Base-by-base conservation (phyloP, 805 yeast genomes). In the Sugiyamaella floridensis region DNA sequence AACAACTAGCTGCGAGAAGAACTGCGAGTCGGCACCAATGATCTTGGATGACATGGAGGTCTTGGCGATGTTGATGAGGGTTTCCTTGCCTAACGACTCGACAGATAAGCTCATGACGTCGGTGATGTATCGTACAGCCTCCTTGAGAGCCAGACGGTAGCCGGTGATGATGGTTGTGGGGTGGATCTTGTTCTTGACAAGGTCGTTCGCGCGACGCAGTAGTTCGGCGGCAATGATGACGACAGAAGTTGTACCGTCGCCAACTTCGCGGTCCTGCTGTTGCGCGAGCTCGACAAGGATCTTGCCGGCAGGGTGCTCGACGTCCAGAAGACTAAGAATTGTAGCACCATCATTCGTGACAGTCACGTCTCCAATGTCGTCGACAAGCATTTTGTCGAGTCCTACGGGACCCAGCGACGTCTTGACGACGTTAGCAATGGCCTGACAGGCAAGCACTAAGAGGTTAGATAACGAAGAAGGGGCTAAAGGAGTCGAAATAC, bases 261-360 rank as follows among this genome's bases (percentile, higher is more conserved):
- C 99, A 50, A 93, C 97, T 72, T 93, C 99, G 64, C 96, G 81
- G 70, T 93, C 99, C 74, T 93, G 99, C 70, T 93, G 98, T 70
- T 93, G 97, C 1, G 99, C 99, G 65, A 93, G 78, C 66, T 93
- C 98, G 48, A 93, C 99, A 54, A 93, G 75, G 62, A 93, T 93
- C 73, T 89, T 92, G 15, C 98, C 99, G 1, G 99, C 99, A 37
- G 99, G 99, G 69, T 93, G 99, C 71, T 93, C 97, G 49, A 93
- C 98, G 67, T 93, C 99, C 59, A 93, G 75, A 50, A 95, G 72
- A 9, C 89, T 79, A 58, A 93, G 75, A 63, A 93, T 93, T 4
- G 99, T 93, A 55, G 99, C 99, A 60, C 99, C 99, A 71, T 93
- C 99, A 71, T 93, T 93, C 45, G 99, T 93, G 48, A 93, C 97